Evolutionary conservation across 1,139 yeast species (phyloP).

Genomic region (Sugiyamaella castrensis): DNA sequence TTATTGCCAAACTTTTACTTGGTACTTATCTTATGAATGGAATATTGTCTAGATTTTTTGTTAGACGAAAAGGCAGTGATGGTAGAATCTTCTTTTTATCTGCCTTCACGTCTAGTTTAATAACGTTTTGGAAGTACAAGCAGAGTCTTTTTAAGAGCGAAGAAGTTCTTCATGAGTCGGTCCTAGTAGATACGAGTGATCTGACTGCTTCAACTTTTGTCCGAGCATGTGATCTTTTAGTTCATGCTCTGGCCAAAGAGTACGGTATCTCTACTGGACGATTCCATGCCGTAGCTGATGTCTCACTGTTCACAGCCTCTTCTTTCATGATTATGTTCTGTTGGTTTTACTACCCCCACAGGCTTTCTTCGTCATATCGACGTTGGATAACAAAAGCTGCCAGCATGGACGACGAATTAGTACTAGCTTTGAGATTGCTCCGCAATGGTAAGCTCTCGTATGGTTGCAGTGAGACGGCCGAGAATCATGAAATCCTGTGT

Average conservation of each 20-base stretch:
- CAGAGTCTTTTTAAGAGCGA: slow-evolving; percentile 2
- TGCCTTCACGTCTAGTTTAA: slow-evolving; percentile 21
- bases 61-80: not conserved
- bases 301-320: slow-evolving; percentile 28
- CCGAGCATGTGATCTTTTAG: slow-evolving; percentile 27
- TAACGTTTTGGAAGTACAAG: slow-evolving; percentile 11
- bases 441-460: slow-evolving; percentile 35
- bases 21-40: slow-evolving; percentile 42
- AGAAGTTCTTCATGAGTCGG: slow-evolving; percentile 7
- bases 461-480: slow-evolving; percentile 39
- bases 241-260: slow-evolving; percentile 18
- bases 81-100: slow-evolving; percentile 14
- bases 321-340: slow-evolving; percentile 40
- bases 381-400: slow-evolving; percentile 46
- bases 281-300: slow-evolving; percentile 27
- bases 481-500: slow-evolving; percentile 31
- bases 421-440: slow-evolving; percentile 36
- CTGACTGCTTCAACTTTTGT: slow-evolving; percentile 27
- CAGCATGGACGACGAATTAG: slow-evolving; percentile 40
- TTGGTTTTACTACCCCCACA: slow-evolving; percentile 43
- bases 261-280: slow-evolving; percentile 10
- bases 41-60: slow-evolving; percentile 6
- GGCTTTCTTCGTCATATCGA: slow-evolving; percentile 40
- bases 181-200: slow-evolving; percentile 25
- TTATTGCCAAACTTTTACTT: slow-evolving; percentile 33